These are phyloP conservation scores for Ascodesmis nigricans DNA, from an alignment of 495 filamentous ascomycete species.

Conservation along the genomic window DNA sequence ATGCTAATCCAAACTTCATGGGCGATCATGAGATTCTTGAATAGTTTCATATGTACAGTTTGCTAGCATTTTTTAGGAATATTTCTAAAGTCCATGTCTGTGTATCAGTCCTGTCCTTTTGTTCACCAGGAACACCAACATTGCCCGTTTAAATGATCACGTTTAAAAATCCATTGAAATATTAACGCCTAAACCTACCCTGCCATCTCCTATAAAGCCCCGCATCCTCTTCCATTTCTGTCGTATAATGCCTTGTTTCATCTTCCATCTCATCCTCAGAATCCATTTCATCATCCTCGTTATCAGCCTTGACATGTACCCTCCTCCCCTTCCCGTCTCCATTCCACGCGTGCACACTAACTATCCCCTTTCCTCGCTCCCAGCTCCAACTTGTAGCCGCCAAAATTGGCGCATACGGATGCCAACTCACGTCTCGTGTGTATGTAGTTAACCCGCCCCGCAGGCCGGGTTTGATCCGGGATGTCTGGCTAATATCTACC, in stretches of 20 bases:
- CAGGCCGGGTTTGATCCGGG: slow-evolving; percentile 10
- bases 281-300: slow-evolving; percentile 1
- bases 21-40: no score
- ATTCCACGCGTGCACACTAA: slow-evolving; percentile 5
- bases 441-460: slow-evolving; percentile 39
- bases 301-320: slow-evolving; percentile 10
- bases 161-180: no score
- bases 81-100: no score
- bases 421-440: slow-evolving; percentile 87
- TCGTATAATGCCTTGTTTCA: not conserved
- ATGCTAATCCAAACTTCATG: no score
- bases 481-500: slow-evolving; percentile 39
- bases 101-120: no score
- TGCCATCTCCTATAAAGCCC: not conserved
- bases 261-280: not conserved
- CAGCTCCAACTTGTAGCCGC: slow-evolving; percentile 36
- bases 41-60: no score
- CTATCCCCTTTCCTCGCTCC: not conserved
- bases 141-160: no score
- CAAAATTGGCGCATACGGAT: slow-evolving; percentile 70
- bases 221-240: not conserved
- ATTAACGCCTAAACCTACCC: no score
- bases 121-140: no score
- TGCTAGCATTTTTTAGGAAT: no score
- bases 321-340: slow-evolving; percentile 12